A percentile compares a stretch with the other conserved stretches of the same genome.
Conservation (phyloP, 306 rosid genomes). For the Trifolium repens region DNA sequence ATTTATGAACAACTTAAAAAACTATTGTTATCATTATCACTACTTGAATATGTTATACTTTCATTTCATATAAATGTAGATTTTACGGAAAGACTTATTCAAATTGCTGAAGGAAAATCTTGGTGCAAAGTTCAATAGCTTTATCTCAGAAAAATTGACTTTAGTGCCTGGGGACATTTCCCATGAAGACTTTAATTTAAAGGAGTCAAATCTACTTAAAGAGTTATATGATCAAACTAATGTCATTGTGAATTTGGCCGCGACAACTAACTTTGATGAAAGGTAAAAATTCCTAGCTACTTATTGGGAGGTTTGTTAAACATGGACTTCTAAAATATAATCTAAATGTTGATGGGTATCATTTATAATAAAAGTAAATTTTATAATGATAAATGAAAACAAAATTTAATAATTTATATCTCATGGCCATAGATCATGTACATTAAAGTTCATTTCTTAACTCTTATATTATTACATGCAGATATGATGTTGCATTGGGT, state of each 20-base stretch:
- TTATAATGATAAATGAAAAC: no score
- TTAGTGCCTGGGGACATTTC: slow-evolving; percentile 70
- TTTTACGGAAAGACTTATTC: slow-evolving; percentile 68
- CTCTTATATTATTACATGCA: slow-evolving; percentile 33
- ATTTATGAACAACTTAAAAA: no score
- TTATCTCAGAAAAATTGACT: slow-evolving; percentile 55
- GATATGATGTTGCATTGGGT: slow-evolving; percentile 72
- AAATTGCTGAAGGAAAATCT: slow-evolving; percentile 58
- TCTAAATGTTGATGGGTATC: no score
- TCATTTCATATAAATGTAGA: slow-evolving; percentile 40
- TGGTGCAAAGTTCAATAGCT: slow-evolving; percentile 48
- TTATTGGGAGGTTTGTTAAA: no score
- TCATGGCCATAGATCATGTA: no score
- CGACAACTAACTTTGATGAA: slow-evolving; percentile 77
- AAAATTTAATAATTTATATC: no score
- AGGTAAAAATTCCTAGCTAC: not conserved
- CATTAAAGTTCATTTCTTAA: not conserved
- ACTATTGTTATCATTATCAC: no score
- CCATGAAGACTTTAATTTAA: slow-evolving; percentile 53
- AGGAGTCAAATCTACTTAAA: slow-evolving; percentile 49
- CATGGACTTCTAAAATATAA: no score
- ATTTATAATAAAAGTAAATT: no score
- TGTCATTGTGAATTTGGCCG: slow-evolving; percentile 70
- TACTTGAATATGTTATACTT: no score
- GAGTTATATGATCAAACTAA: slow-evolving; percentile 53